Conservation (phyloP, 768 basidiomycete species). For the Hygrophoropsis aurantiaca region DNA sequence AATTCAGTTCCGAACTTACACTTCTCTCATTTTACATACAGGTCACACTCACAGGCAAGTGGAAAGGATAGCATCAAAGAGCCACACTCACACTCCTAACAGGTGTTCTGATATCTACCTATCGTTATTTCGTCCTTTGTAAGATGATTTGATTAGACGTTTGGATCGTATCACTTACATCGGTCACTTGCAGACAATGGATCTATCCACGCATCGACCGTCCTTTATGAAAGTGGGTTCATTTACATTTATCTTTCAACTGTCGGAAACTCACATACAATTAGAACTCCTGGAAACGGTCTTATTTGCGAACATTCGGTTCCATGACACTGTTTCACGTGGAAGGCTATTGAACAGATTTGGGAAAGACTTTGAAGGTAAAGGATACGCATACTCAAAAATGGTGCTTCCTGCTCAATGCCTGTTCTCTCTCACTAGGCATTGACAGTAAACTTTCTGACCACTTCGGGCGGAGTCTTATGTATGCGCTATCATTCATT, state of each 20-base stretch:
- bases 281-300: slow-evolving; percentile 71
- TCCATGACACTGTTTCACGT: slow-evolving; percentile 89
- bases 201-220: slow-evolving; percentile 74
- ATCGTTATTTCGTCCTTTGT: slow-evolving; percentile 77
- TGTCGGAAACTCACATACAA: slow-evolving; percentile 13
- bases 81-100: slow-evolving; percentile 16
- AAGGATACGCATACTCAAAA: neutral
- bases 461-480: slow-evolving; percentile 78
- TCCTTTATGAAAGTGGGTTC: slow-evolving; percentile 67
- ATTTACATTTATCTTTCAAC: too few species aligned
- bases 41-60: slow-evolving; percentile 38
- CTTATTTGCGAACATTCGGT: slow-evolving; percentile 85
- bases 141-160: slow-evolving; percentile 19
- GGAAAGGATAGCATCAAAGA: too few species aligned
- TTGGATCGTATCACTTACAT: slow-evolving; percentile 7
- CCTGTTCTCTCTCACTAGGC: slow-evolving; percentile 41
- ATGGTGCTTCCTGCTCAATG: slow-evolving; percentile 10
- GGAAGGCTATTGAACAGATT: slow-evolving; percentile 82
- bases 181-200: slow-evolving; percentile 58
- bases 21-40: slow-evolving; percentile 16
- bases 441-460: slow-evolving; percentile 84
- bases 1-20: slow-evolving; percentile 4
- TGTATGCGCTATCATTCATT: slow-evolving; percentile 64
- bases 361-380: slow-evolving; percentile 87
- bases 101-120: slow-evolving; percentile 56